Conservation (phyloP, 2,329 filamentous ascomycete genomes). For the Stromatinia cepivora region DNA sequence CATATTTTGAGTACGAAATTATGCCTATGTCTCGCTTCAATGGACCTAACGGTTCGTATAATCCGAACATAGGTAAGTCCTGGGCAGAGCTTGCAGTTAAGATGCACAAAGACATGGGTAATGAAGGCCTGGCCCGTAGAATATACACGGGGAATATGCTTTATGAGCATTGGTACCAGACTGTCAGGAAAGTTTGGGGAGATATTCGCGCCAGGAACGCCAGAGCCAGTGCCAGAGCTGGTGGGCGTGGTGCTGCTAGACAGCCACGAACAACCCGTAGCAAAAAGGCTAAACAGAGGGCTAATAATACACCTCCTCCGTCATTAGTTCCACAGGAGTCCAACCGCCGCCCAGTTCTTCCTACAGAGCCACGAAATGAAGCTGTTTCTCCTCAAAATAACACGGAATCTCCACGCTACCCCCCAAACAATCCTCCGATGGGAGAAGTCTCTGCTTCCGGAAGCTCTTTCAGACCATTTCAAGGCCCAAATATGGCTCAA, state of each 20-base stretch:
- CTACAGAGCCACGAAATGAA: not conserved
- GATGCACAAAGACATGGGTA: slow-evolving; percentile 25
- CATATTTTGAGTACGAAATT: slow-evolving; percentile 23
- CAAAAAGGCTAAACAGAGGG: not conserved
- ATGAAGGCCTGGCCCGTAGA: not conserved
- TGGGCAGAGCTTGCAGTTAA: slow-evolving; percentile 18
- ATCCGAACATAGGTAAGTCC: not conserved
- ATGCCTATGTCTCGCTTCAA: slow-evolving; percentile 18
- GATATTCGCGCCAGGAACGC: not conserved
- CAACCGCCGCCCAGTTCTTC: not conserved
- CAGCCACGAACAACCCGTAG: not conserved
- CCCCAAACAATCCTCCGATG: not conserved
- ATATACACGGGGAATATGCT: slow-evolving; percentile 19
- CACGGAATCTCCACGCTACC: not conserved
- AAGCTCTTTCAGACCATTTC: not conserved
- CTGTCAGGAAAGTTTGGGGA: slow-evolving; percentile 5
- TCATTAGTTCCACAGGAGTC: not conserved
- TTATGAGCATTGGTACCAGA: slow-evolving; percentile 29
- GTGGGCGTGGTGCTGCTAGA: not conserved
- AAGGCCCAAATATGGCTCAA: not conserved
- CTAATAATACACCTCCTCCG: fast-evolving
- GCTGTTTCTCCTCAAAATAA: too few relatives aligned
- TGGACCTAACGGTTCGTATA: not conserved
- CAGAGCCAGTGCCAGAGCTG: not conserved
- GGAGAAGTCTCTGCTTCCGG: not conserved